These are phyloP conservation scores for Xylaria nigripes DNA, from an alignment of 495 filamentous ascomycete genomes.

Conservation along the genomic window DNA sequence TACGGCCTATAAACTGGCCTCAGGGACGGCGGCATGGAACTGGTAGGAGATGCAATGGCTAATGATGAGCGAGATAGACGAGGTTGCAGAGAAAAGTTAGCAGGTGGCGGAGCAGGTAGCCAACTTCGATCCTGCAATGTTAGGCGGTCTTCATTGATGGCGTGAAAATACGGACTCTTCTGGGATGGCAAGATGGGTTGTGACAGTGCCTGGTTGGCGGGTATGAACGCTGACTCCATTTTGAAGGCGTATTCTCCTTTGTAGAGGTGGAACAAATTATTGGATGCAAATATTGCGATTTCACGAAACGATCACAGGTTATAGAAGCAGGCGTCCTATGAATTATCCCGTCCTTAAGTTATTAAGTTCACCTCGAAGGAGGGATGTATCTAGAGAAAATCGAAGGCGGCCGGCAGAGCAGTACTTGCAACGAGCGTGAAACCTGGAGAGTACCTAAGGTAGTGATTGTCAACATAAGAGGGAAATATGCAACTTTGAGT, in stretches of 20 bases:
- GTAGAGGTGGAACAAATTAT: neutral
- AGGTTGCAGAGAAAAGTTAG: neutral
- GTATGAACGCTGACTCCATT: neutral
- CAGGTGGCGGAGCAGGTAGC: neutral
- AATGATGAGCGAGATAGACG: neutral
- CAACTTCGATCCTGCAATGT: neutral
- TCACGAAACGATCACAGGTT: too few species aligned
- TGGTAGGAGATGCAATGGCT: neutral
- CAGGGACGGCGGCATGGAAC: neutral
- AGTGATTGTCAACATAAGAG: too few species aligned
- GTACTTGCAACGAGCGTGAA: neutral
- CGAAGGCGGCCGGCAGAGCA: too few species aligned
- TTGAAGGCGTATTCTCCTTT: neutral
- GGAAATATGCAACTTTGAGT: too few species aligned
- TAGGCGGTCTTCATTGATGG: neutral
- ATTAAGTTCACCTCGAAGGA: too few species aligned
- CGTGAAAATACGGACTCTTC: neutral
- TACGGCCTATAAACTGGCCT: neutral
- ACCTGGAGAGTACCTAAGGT: neutral
- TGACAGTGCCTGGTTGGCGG: neutral
- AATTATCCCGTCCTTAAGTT: too few species aligned
- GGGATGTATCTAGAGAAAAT: too few species aligned
- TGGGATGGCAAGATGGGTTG: conserved; percentile 2
- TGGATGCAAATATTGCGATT: neutral
- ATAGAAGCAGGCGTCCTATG: too few species aligned